These are phyloP conservation scores for Penstemon davidsonii DNA, from an alignment of 257 asterid genomes.

Conservation along the genomic window DNA sequence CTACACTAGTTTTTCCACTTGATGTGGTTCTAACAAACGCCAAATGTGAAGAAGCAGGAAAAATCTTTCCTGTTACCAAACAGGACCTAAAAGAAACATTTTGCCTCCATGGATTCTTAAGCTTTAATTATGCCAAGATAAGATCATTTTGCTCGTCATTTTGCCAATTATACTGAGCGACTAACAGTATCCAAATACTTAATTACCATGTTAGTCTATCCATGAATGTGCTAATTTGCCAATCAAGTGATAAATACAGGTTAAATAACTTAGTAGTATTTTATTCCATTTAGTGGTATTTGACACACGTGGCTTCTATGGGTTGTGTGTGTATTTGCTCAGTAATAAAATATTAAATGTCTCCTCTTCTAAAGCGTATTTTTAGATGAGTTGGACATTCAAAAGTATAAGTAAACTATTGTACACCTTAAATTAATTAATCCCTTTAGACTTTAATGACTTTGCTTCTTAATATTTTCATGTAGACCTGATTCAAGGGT, in stretches of 20 bases:
- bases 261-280: background rate
- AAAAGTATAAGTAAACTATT: constrained; percentile 9
- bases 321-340: too few species aligned
- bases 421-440: constrained; percentile 10
- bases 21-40: background rate
- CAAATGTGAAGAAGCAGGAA: background rate
- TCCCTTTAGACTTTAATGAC: constrained; percentile 1
- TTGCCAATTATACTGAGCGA: constrained; percentile 6
- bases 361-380: background rate
- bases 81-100: background rate
- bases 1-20: background rate
- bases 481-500: constrained; percentile 92
- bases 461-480: constrained; percentile 20
- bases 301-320: constrained; percentile 10
- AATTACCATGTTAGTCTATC: background rate
- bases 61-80: background rate
- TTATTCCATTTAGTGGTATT: background rate
- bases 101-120: background rate
- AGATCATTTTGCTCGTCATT: background rate
- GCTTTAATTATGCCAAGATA: background rate
- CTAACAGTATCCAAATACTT: constrained; percentile 1
- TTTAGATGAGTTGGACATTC: background rate
- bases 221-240: constrained; percentile 1
- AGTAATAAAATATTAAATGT: too few species aligned
- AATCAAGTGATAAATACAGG: constrained; percentile 10